Percentiles rank a stretch among this genome's conserved stretches.
Conservation (phyloP, 345 rosid species). For the Turritis glabra region DNA sequence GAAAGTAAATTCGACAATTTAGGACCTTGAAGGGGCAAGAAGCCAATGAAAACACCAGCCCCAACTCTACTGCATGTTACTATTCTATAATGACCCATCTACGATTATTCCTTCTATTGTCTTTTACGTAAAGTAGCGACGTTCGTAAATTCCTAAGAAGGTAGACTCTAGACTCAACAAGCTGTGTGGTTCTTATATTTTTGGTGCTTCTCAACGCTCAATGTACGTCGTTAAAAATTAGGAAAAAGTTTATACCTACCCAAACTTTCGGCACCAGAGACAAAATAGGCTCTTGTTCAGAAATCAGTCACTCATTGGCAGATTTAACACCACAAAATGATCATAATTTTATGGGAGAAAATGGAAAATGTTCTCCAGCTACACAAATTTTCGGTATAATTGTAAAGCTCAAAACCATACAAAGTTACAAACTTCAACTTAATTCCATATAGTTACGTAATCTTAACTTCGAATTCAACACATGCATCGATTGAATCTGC, state of each 20-base stretch:
- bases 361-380: background rate
- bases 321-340: background rate
- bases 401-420: background rate
- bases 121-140: background rate
- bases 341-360: background rate
- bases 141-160: background rate
- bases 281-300: background rate
- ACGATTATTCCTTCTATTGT: background rate
- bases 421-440: background rate
- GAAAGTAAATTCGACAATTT: conserved; percentile 4
- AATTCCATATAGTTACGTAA: background rate
- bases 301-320: background rate
- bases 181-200: background rate
- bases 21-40: conserved; percentile 25
- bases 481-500: no score
- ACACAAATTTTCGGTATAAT: background rate
- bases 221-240: no score
- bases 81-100: conserved; percentile 16
- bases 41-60: conserved; percentile 3
- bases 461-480: background rate
- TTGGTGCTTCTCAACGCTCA: background rate
- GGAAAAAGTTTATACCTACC: background rate
- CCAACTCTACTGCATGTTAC: background rate
- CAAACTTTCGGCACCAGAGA: background rate
- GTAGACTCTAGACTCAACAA: conserved; percentile 2